Evolutionary conservation across 2,329 filamentous ascomycete species (phyloP).

Genomic region (Cladosporium halotolerans): DNA sequence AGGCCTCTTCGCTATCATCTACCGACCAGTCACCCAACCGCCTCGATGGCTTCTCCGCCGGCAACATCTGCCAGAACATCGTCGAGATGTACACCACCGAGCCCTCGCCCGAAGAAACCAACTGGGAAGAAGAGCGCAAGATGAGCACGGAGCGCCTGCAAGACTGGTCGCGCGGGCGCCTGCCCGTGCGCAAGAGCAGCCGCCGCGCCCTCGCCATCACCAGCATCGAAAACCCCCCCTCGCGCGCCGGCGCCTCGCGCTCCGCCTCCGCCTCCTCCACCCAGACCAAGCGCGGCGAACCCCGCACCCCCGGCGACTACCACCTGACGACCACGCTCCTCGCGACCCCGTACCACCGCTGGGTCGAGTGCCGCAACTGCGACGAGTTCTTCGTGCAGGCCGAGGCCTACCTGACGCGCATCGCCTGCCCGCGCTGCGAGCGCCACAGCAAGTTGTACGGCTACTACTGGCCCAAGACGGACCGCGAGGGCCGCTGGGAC

Average conservation of each 20-base stretch:
- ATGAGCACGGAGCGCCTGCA: not conserved
- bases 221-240: constrained; percentile 3
- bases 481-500: constrained; percentile 68
- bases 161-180: constrained; percentile 5
- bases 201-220: constrained; percentile 6
- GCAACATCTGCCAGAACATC: constrained; percentile 26
- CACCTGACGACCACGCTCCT: constrained; percentile 72
- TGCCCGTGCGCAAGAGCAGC: constrained; percentile 6
- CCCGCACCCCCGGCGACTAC: constrained; percentile 53
- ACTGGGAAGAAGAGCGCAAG: constrained; percentile 7
- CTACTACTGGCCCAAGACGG: constrained; percentile 92
- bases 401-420: constrained; percentile 79
- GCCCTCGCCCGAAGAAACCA: constrained; percentile 9
- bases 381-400: constrained; percentile 75
- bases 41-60: constrained; percentile 21
- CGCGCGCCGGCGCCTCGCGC: not conserved
- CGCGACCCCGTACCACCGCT: constrained; percentile 67
- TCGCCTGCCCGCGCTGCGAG: constrained; percentile 86
- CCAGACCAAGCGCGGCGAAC: constrained; percentile 26
- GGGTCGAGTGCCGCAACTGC: constrained; percentile 87
- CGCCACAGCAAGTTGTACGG: constrained; percentile 94
- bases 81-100: constrained; percentile 27
- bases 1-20: constrained; percentile 5
- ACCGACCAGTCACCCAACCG: constrained; percentile 4
- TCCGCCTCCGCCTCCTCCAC: not conserved